phyloP scores from a whole-genome alignment of 192 early-diverging fungal species.

The Umbelopsis sp. region DNA sequence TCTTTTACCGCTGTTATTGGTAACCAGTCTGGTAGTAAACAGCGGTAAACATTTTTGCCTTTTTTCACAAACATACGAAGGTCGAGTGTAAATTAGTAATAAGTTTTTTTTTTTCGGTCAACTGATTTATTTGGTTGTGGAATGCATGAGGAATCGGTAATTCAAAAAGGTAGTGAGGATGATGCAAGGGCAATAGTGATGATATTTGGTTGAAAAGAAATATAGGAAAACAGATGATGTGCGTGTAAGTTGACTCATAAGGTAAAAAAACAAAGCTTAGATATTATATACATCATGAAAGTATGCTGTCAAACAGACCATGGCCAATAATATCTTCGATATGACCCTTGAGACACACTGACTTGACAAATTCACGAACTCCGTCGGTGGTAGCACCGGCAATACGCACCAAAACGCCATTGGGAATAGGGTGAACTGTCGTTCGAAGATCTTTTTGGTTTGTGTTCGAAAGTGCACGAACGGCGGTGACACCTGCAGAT shows the following conservation, averaged over 20 bases:
- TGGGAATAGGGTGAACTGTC: constrained; percentile 26
- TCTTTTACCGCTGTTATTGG: too few relatives aligned
- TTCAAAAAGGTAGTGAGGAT: not conserved
- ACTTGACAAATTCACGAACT: constrained; percentile 44
- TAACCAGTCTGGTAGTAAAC: not conserved
- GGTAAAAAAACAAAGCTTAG: not conserved
- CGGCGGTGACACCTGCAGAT: constrained; percentile 21
- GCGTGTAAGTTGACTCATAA: not conserved
- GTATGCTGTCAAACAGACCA: constrained; percentile 36
- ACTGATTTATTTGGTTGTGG: too few relatives aligned
- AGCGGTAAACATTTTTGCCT: not conserved
- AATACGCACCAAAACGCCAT: constrained; percentile 34
- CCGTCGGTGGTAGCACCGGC: constrained; percentile 40
- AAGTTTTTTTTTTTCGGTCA: too few relatives aligned
- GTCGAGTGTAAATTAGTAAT: too few relatives aligned
- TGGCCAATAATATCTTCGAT: constrained; percentile 35
- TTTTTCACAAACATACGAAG: not conserved
- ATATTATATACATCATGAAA: constrained; percentile 26
- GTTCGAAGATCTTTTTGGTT: constrained; percentile 25
- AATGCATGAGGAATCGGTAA: not conserved
- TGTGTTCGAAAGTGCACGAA: constrained; percentile 24
- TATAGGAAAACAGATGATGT: not conserved
- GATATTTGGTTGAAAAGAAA: not conserved
- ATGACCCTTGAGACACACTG: constrained; percentile 31
- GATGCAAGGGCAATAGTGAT: constrained; percentile 8